A percentile compares a stretch with the other conserved stretches of the same genome.
Conservation (phyloP, 2,329 filamentous ascomycete genomes). For the Calonectria leucothoes region DNA sequence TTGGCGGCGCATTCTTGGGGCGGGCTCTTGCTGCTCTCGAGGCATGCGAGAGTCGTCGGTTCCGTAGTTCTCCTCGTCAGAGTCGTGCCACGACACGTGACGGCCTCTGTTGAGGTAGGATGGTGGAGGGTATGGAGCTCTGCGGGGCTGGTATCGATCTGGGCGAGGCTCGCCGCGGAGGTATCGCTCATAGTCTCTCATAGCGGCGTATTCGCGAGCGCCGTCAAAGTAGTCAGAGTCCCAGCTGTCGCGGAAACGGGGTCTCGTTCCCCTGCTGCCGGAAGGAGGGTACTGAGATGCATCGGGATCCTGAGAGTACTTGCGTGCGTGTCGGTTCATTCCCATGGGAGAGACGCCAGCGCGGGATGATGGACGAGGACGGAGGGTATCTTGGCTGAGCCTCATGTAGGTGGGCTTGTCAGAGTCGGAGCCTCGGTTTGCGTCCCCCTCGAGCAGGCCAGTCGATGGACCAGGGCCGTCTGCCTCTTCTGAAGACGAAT, state of each 20-base stretch:
- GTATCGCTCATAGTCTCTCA: slow-evolving; percentile 40
- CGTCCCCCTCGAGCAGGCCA: slow-evolving; percentile 16
- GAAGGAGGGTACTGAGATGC: slow-evolving; percentile 33
- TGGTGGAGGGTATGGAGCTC: slow-evolving; percentile 38
- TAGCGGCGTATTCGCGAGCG: slow-evolving; percentile 31
- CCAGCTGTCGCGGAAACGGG: slow-evolving; percentile 38
- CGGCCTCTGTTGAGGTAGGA: slow-evolving; percentile 37
- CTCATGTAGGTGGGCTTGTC: slow-evolving; percentile 35
- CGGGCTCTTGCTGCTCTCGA: slow-evolving; percentile 28
- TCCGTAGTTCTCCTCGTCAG: slow-evolving; percentile 37
- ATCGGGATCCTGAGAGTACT: slow-evolving; percentile 37
- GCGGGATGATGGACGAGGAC: slow-evolving; percentile 33
- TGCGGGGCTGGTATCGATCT: slow-evolving; percentile 37
- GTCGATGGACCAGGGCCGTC: slow-evolving; percentile 25
- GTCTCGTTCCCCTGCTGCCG: slow-evolving; percentile 31
- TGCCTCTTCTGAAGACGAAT: slow-evolving; percentile 22
- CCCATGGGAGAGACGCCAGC: slow-evolving; percentile 24
- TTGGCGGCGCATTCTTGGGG: slow-evolving; percentile 23
- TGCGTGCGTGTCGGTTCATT: slow-evolving; percentile 23
- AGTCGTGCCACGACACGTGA: slow-evolving; percentile 30
- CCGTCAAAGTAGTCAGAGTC: slow-evolving; percentile 34
- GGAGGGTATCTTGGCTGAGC: slow-evolving; percentile 32
- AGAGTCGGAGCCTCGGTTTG: slow-evolving; percentile 27
- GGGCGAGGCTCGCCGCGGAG: slow-evolving; percentile 36
- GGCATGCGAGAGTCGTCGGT: slow-evolving; percentile 32